A percentile compares a stretch with the other conserved stretches of the same genome.
phyloP scores from a whole-genome alignment of 306 rosid species.

The Gillenia trifoliata region DNA sequence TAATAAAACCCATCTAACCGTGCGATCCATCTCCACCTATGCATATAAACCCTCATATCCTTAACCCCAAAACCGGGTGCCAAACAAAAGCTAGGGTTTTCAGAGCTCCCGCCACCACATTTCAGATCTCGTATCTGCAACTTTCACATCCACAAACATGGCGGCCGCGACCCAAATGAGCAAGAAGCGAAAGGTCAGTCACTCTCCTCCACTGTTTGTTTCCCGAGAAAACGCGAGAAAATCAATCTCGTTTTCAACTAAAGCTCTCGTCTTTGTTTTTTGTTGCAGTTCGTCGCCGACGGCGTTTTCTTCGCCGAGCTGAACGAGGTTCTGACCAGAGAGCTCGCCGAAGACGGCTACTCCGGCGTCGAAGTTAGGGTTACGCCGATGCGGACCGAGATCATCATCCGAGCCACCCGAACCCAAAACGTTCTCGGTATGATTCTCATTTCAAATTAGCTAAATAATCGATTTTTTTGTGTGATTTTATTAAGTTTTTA shows the following conservation, averaged over 20 bases:
- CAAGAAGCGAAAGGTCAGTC: slow-evolving; percentile 70
- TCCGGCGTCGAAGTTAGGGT: slow-evolving; percentile 81
- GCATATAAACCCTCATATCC: slow-evolving; percentile 1
- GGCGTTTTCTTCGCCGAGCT: slow-evolving; percentile 80
- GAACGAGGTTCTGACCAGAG: slow-evolving; percentile 66
- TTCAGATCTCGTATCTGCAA: slow-evolving; percentile 19
- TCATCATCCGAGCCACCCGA: slow-evolving; percentile 56
- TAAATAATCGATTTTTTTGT: background rate
- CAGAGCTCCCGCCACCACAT: slow-evolving; percentile 23
- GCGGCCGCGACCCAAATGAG: slow-evolving; percentile 44
- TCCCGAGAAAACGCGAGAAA: background rate
- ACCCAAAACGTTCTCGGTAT: slow-evolving; percentile 55
- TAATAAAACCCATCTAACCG: slow-evolving; percentile 12
- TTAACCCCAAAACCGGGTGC: background rate
- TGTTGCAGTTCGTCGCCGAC: slow-evolving; percentile 54
- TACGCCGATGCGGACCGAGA: slow-evolving; percentile 73
- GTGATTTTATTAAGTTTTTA: background rate
- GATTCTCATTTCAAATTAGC: background rate
- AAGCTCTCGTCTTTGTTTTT: background rate
- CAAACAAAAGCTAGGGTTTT: slow-evolving; percentile 31
- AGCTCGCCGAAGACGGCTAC: slow-evolving; percentile 75
- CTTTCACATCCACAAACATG: slow-evolving; percentile 13
- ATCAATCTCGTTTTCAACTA: background rate
- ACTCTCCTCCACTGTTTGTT: background rate
- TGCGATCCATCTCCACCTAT: slow-evolving; percentile 7